These are phyloP conservation scores for Symbiodinium pilosum DNA, from an alignment of 73 alveolate species.

Conservation along the genomic window DNA sequence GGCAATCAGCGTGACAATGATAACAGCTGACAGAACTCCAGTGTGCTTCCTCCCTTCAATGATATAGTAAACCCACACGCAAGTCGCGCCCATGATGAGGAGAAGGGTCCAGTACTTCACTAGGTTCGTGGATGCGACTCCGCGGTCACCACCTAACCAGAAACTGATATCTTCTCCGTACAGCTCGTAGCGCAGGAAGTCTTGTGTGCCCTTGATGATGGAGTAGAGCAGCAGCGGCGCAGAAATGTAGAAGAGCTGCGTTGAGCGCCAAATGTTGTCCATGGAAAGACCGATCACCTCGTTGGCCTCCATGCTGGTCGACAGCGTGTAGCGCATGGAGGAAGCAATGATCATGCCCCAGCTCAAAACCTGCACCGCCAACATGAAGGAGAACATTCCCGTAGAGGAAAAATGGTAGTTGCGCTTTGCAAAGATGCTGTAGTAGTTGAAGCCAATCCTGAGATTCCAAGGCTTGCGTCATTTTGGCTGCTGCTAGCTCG, in stretches of 20 bases:
- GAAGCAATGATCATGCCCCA: conserved; percentile 94
- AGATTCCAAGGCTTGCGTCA: background rate
- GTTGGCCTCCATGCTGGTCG: conserved; percentile 43
- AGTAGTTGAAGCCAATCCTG: conserved; percentile 90
- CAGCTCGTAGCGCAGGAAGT: conserved; percentile 69
- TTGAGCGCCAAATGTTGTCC: conserved; percentile 93
- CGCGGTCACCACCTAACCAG: conserved; percentile 90
- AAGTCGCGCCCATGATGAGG: conserved; percentile 39
- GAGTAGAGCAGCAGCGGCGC: conserved; percentile 71
- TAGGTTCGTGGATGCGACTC: conserved; percentile 62
- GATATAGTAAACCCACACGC: conserved; percentile 77
- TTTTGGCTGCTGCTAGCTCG: no score
- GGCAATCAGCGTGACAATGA: conserved; percentile 91
- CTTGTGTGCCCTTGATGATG: conserved; percentile 81
- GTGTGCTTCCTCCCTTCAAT: conserved; percentile 74
- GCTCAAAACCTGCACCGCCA: conserved; percentile 59
- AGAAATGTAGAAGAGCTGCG: conserved; percentile 84
- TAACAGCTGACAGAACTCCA: conserved; percentile 74
- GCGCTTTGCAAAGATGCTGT: conserved; percentile 92
- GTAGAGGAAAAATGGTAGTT: conserved; percentile 85
- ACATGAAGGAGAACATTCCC: conserved; percentile 88
- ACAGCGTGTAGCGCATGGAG: background rate
- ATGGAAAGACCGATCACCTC: conserved; percentile 79
- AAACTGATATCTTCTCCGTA: conserved; percentile 89
- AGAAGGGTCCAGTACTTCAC: conserved; percentile 78